Evolutionary conservation across 2,329 filamentous ascomycete species (phyloP), one percentile per base, ranked within the genome.

Genomic region (Ceratocystis harringtonii): DNA sequence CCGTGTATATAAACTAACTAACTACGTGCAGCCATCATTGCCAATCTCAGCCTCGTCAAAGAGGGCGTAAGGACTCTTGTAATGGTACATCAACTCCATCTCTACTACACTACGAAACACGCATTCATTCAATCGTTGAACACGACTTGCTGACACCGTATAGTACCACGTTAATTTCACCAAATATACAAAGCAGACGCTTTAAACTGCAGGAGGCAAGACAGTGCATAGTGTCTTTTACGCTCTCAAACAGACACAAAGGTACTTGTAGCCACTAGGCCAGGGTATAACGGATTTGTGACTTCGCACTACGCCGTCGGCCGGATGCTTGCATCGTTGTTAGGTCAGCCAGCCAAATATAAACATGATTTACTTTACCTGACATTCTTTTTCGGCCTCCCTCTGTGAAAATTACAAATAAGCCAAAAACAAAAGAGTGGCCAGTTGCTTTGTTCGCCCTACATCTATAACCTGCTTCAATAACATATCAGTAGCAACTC

Each of bases 1-100:
- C 19, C 62, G 10, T 10, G 3, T 19, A 62, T 1, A 19, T 12
- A 3, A 2, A 25, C 30, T 50, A 28, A 28, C 66, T 60, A 60
- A 61, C 22, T 36, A 57, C 55, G 15, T 55, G 22, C 41, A 76
- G 75, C 70, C 17, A 75, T 76, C 62, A 72, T 74, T 45, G 69
- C 73, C n/a, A 73, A 76, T 63, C 69, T 75, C 17, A 71, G 73
- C 61, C 70, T 74, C 41, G 63, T 76, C 36, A 70, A 70, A 62
- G 69, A 69, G 28, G 71, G 71, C 52, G 70, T 70, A 2, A 72
- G 75, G 66, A 69, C 70, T 19, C 65, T 74, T 17, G 70, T 72
- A 66, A 71, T 75, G 71, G 75, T 76, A 69, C 68, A 72, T 68
- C 8, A 30, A 43, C 28, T 32, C 30, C 17, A 15, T 36, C 36